A percentile compares a stretch with the other conserved stretches of the same genome.
These are phyloP conservation scores for Cytospora piceicola DNA, from an alignment of 2,329 filamentous ascomycete genomes.

Conservation along the genomic window DNA sequence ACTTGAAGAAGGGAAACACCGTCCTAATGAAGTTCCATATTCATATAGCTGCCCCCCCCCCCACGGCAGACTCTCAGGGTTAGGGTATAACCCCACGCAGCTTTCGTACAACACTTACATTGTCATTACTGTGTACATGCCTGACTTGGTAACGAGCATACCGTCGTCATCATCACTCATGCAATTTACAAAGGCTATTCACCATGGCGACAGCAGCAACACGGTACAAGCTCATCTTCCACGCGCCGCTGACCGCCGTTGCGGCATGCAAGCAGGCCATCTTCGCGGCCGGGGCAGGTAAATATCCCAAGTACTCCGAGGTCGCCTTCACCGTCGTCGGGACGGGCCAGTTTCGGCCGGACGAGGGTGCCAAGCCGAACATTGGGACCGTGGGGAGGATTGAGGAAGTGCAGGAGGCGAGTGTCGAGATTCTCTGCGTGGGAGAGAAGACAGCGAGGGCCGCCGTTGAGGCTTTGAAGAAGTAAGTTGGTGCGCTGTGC, in stretches of 20 bases:
- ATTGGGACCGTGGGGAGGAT: slow-evolving; percentile 62
- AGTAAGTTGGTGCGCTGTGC: slow-evolving; percentile 48
- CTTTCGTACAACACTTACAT: background rate
- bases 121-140: too few species aligned
- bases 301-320: slow-evolving; percentile 59
- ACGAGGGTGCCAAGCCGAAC: slow-evolving; percentile 62
- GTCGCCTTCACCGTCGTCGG: slow-evolving; percentile 57
- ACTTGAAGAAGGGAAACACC: too few species aligned
- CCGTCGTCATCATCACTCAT: background rate
- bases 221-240: slow-evolving; percentile 50
- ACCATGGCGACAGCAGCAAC: slow-evolving; percentile 22
- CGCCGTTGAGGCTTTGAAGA: slow-evolving; percentile 67
- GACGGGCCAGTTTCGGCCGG: slow-evolving; percentile 68
- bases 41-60: too few species aligned
- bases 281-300: slow-evolving; percentile 61
- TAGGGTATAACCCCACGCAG: background rate
- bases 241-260: slow-evolving; percentile 50
- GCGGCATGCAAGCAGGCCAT: slow-evolving; percentile 58
- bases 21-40: too few species aligned
- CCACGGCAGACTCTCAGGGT: background rate
- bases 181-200: background rate
- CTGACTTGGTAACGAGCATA: background rate
- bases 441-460: slow-evolving; percentile 59
- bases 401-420: slow-evolving; percentile 63
- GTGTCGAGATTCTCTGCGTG: slow-evolving; percentile 65